These are phyloP conservation scores for Tranzscheliella williamsii DNA, from an alignment of 1,284 basidiomycete genomes.

Conservation along the genomic window DNA sequence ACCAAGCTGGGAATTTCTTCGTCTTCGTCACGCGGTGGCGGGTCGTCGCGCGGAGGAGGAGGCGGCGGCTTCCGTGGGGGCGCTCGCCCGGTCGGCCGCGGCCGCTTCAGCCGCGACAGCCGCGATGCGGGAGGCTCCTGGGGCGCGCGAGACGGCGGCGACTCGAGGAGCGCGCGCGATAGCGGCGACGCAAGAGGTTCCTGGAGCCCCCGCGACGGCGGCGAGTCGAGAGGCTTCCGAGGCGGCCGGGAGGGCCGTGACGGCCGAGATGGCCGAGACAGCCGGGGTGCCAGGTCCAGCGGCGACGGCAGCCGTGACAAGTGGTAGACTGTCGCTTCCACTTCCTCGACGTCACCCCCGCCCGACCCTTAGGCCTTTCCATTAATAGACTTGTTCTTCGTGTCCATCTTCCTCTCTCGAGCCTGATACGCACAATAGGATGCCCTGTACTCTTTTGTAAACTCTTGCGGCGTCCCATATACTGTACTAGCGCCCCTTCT, in stretches of 20 bases:
- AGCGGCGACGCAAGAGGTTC: too few species aligned
- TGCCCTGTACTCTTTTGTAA: too few species aligned
- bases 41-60: neutral
- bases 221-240: conserved; percentile 1
- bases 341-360: too few species aligned
- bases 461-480: too few species aligned
- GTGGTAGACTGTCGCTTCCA: too few species aligned
- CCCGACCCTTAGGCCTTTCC: too few species aligned
- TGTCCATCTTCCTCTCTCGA: too few species aligned
- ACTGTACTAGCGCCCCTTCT: too few species aligned
- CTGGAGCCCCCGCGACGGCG: neutral
- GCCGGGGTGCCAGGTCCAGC: too few species aligned
- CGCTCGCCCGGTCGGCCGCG: conserved; percentile 19
- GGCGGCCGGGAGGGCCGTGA: conserved; percentile 9
- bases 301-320: too few species aligned
- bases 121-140: neutral
- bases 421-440: too few species aligned
- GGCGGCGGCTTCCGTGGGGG: conserved; percentile 7
- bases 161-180: conserved; percentile 6
- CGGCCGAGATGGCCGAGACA: conserved; percentile 6
- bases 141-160: conserved; percentile 8
- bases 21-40: conserved; percentile 1
- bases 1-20: conserved; percentile 33
- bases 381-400: too few species aligned
- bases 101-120: conserved; percentile 27